A percentile compares a stretch with the other conserved stretches of the same genome.
These are phyloP conservation scores for Kwoniella sp. DNA, from an alignment of 768 basidiomycete species.

Conservation along the genomic window DNA sequence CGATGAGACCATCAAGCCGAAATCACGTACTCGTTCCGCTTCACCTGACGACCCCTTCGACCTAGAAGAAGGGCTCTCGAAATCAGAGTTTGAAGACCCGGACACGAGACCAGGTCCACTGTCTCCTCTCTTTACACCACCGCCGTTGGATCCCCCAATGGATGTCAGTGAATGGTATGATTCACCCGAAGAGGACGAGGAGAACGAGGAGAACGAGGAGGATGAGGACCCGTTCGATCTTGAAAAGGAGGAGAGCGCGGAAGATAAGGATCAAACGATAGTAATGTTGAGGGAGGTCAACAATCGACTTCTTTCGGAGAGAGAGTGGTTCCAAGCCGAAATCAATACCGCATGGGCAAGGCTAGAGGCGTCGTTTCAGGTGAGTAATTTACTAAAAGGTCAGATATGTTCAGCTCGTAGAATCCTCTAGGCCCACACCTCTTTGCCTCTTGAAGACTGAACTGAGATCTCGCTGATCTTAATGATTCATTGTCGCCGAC, in stretches of 20 bases:
- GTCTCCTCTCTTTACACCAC: not conserved
- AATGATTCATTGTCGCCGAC: no score
- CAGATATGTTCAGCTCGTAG: no score
- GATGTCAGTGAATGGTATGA: not conserved
- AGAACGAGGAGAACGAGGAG: not conserved
- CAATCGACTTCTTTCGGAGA: not conserved
- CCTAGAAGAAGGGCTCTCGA: not conserved
- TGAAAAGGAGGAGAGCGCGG: not conserved
- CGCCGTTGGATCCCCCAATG: not conserved
- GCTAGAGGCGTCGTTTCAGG: not conserved
- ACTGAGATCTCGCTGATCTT: no score
- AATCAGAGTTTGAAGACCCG: no score
- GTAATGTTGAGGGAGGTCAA: not conserved
- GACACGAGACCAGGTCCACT: no score
- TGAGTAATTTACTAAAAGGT: not conserved
- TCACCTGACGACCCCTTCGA: not conserved
- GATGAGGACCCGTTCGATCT: not conserved
- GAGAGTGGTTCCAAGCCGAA: not conserved
- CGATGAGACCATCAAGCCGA: not conserved
- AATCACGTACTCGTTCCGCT: not conserved
- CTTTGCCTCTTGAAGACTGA: no score
- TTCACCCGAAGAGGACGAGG: not conserved
- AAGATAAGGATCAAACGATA: not conserved
- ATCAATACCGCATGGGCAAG: not conserved
- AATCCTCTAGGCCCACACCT: no score